These are phyloP conservation scores for Penicillium palitans DNA, from an alignment of 2,329 filamentous ascomycete species.

Conservation along the genomic window DNA sequence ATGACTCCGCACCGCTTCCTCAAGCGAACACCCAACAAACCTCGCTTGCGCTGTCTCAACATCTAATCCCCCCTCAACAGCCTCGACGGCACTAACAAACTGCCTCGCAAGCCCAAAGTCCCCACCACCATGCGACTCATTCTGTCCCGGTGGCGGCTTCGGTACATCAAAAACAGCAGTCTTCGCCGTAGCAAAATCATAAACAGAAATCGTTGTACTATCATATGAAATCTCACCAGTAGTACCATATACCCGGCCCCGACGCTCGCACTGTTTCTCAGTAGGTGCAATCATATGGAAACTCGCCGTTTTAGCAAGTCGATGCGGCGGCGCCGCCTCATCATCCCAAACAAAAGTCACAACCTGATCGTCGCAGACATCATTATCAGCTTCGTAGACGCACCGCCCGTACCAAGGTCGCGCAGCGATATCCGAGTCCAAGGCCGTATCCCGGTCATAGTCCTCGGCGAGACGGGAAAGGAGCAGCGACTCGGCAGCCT, in stretches of 20 bases:
- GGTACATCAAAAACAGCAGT: conserved; percentile 60
- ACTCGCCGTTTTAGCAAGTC: conserved; percentile 76
- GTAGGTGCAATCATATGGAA: conserved; percentile 96
- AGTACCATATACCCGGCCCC: conserved; percentile 82
- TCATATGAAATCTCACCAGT: conserved; percentile 85
- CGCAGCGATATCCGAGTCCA: conserved; percentile 54
- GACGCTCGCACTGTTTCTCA: conserved; percentile 79
- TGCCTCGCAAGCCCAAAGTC: conserved; percentile 77
- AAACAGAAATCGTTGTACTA: conserved; percentile 70
- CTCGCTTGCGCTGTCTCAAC: conserved; percentile 71
- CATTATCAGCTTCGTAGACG: conserved; percentile 89
- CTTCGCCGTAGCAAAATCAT: conserved; percentile 65
- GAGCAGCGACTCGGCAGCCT: conserved; percentile 55
- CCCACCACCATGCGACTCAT: conserved; percentile 67
- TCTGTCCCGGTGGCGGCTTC: conserved; percentile 58
- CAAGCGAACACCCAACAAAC: conserved; percentile 77
- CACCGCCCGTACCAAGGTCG: conserved; percentile 84
- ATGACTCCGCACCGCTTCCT: conserved; percentile 86
- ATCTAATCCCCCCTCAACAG: conserved; percentile 68
- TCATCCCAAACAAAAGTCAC: conserved; percentile 89
- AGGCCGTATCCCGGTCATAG: conserved; percentile 54
- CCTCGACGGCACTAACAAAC: conserved; percentile 79
- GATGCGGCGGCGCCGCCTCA: conserved; percentile 47
- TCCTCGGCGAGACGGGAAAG: conserved; percentile 54
- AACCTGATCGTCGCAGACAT: conserved; percentile 88